phyloP scores from a whole-genome alignment of 2,329 filamentous ascomycete genomes.

The Xylariomycetidae sp. region DNA sequence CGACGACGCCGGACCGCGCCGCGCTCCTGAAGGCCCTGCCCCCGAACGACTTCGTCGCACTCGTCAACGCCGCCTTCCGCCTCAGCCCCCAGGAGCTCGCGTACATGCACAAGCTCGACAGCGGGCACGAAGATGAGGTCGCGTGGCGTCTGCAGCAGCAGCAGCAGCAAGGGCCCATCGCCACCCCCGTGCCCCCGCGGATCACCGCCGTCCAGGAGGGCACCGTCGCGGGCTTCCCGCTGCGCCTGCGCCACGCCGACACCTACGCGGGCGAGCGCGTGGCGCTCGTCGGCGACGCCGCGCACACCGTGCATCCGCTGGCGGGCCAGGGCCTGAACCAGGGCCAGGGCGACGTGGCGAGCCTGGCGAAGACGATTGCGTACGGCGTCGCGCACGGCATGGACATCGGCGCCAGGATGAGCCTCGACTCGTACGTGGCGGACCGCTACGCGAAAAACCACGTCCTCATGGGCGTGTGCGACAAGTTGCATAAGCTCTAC shows the following conservation, averaged over 20 bases:
- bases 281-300: conserved; percentile 87
- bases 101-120: conserved; percentile 65
- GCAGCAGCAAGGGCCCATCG: conserved; percentile 53
- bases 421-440: conserved; percentile 72
- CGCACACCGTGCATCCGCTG: conserved; percentile 90
- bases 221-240: conserved; percentile 81
- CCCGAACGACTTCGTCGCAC: conserved; percentile 67
- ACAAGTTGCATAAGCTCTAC: conserved; percentile 91
- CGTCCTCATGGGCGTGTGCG: conserved; percentile 69
- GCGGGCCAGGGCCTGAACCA: conserved; percentile 93
- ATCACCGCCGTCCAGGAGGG: conserved; percentile 69
- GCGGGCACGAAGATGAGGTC: conserved; percentile 65
- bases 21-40: conserved; percentile 71
- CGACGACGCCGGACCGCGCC: conserved; percentile 76
- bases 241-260: conserved; percentile 88
- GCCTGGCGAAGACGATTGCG: conserved; percentile 67
- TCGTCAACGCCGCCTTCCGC: conserved; percentile 92
- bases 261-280: conserved; percentile 88
- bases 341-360: conserved; percentile 81
- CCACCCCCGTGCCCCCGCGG: conserved; percentile 55
- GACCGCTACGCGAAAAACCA: conserved; percentile 82
- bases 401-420: conserved; percentile 74
- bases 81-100: conserved; percentile 71
- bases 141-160: conserved; percentile 78
- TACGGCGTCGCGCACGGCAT: conserved; percentile 76